phyloP scores from a whole-genome alignment of 495 filamentous ascomycete species.

The Trichoderma asperelloides region DNA sequence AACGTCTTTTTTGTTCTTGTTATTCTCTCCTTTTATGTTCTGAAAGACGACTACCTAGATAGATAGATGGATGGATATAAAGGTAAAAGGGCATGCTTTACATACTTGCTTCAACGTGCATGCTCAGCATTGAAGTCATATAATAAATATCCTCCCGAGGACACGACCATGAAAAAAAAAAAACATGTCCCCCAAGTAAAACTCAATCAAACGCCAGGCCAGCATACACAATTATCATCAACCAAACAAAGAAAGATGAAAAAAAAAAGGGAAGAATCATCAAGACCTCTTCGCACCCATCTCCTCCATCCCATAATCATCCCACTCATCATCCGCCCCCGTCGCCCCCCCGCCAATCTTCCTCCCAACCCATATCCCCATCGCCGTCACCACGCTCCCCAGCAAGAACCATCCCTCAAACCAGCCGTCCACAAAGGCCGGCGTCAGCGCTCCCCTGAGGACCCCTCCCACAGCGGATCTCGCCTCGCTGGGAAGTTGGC shows the following conservation, averaged over 20 bases:
- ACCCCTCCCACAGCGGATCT: slow-evolving; percentile 60
- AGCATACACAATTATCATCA: not conserved
- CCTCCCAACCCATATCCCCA: slow-evolving; percentile 59
- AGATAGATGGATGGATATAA: not conserved
- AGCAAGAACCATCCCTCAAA: slow-evolving; percentile 74
- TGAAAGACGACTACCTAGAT: not conserved
- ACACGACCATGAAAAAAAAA: not conserved
- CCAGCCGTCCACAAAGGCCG: slow-evolving; percentile 68
- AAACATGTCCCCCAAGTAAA: not conserved
- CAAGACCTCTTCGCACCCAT: slow-evolving; percentile 55
- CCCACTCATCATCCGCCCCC: slow-evolving; percentile 49
- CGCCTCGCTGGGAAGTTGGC: slow-evolving; percentile 63
- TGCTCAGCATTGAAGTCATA: not conserved
- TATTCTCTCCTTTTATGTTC: too few species aligned
- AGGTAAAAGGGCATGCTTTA: not conserved
- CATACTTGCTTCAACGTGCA: not conserved
- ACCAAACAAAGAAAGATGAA: not conserved
- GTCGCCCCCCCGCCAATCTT: slow-evolving; percentile 38
- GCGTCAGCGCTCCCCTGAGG: slow-evolving; percentile 34
- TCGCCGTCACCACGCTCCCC: slow-evolving; percentile 50
- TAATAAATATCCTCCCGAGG: not conserved
- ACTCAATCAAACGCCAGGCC: not conserved
- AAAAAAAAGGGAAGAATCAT: not conserved
- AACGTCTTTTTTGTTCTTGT: not conserved
- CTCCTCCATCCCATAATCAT: slow-evolving; percentile 57